Evolutionary conservation across 768 basidiomycete genomes (phyloP).

Genomic region (Suillus spraguei): DNA sequence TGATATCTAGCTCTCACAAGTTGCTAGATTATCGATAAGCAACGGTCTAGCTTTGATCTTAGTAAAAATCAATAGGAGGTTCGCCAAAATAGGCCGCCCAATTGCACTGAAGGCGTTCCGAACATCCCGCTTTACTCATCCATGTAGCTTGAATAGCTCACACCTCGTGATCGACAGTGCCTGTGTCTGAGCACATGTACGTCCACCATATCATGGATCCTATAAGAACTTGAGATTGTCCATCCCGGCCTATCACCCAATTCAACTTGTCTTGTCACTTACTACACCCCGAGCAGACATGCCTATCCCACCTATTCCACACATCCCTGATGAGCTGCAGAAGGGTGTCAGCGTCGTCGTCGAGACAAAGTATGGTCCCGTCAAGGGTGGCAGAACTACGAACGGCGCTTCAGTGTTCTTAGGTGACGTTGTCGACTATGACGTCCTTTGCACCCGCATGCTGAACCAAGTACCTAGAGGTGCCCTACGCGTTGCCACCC

Average conservation of each 20-base stretch:
- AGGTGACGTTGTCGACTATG: slow-evolving; percentile 40
- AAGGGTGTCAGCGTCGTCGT: slow-evolving; percentile 46
- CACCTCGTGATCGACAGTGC: neutral
- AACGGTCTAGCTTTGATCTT: neutral
- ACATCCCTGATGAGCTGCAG: slow-evolving; percentile 61
- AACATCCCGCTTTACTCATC: slow-evolving; percentile 10
- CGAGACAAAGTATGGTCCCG: slow-evolving; percentile 54
- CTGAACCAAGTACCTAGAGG: slow-evolving; percentile 38
- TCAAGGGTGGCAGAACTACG: slow-evolving; percentile 59
- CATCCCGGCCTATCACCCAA: neutral
- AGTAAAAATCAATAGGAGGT: neutral
- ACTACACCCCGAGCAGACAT: neutral
- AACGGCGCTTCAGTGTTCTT: slow-evolving; percentile 69
- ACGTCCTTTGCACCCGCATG: neutral
- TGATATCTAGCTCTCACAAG: no score
- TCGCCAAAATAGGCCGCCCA: neutral
- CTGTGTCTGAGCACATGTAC: neutral
- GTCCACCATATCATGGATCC: slow-evolving; percentile 1
- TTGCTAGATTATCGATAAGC: no score
- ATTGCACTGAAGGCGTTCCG: neutral
- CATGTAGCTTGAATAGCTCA: slow-evolving; percentile 1
- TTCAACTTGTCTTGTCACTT: neutral
- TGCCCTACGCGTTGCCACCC: slow-evolving; percentile 73
- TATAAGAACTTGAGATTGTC: slow-evolving; percentile 1
- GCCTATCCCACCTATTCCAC: slow-evolving; percentile 23